Conservation (phyloP, 1,284 basidiomycete species). For the Cryptococcus sp. region DNA sequence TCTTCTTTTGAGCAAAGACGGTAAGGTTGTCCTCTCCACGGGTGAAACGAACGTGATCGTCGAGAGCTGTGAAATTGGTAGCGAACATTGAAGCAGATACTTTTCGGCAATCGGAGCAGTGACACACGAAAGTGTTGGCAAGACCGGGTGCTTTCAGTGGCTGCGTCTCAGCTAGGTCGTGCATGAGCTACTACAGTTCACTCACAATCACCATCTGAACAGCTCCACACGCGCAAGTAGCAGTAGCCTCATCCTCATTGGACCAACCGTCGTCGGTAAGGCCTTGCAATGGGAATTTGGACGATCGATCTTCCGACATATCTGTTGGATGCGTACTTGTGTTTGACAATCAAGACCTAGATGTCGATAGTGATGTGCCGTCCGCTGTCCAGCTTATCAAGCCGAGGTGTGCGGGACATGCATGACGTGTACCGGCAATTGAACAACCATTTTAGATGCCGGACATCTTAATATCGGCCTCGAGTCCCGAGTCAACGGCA, state of each 20-base stretch:
- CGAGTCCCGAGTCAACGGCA: too few relatives aligned
- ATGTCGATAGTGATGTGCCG: too few relatives aligned
- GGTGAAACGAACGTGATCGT: constrained; percentile 25
- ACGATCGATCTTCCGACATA: not conserved
- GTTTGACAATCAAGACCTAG: too few relatives aligned
- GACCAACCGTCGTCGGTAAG: constrained; percentile 33
- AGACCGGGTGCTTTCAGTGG: constrained; percentile 34
- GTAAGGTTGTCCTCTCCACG: constrained; percentile 36
- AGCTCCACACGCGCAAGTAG: constrained; percentile 42
- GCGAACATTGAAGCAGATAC: constrained; percentile 43
- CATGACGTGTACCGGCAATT: too few relatives aligned
- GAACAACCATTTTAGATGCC: too few relatives aligned
- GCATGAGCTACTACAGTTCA: not conserved
- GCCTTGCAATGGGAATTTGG: constrained; percentile 9
- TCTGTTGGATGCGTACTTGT: too few relatives aligned
- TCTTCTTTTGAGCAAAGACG: constrained; percentile 23
- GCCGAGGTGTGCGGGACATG: too few relatives aligned
- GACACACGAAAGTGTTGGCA: constrained; percentile 34
- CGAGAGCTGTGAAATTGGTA: constrained; percentile 36
- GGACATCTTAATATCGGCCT: too few relatives aligned
- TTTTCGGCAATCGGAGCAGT: constrained; percentile 45
- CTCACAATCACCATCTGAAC: constrained; percentile 42
- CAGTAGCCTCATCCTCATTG: constrained; percentile 32
- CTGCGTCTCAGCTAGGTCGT: constrained; percentile 8
- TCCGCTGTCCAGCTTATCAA: too few relatives aligned